phyloP scores from a whole-genome alignment of 805 yeast genomes.

The Yarrowia sp. region DNA sequence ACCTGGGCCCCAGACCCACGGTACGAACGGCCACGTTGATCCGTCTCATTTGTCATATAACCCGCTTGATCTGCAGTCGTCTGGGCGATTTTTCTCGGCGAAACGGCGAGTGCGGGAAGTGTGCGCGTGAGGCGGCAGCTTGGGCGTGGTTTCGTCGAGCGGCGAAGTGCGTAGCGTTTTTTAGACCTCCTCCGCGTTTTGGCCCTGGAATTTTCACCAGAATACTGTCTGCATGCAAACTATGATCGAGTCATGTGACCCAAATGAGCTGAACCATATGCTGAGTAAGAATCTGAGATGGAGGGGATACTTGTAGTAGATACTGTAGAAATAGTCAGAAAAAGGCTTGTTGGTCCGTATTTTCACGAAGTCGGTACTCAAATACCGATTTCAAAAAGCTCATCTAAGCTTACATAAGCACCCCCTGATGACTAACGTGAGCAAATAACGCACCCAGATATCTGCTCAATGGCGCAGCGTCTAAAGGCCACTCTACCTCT shows the following conservation, averaged over 20 bases:
- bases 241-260: conserved; percentile 10
- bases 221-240: conserved; percentile 27
- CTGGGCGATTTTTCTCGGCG: neutral
- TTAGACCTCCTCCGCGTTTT: conserved; percentile 13
- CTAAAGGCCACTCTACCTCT: neutral
- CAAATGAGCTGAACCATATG: neutral
- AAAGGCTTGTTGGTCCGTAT: too few species aligned
- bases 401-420: neutral
- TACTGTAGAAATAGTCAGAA: too few species aligned
- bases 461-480: conserved; percentile 15
- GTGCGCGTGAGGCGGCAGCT: neutral
- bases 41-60: conserved; percentile 34
- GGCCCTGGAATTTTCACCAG: conserved; percentile 27
- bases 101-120: neutral
- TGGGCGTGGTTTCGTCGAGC: neutral
- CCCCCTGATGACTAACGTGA: conserved; percentile 15
- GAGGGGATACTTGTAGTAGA: too few species aligned
- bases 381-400: too few species aligned
- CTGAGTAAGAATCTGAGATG: neutral
- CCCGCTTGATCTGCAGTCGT: conserved; percentile 4
- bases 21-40: conserved; percentile 30
- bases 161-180: neutral
- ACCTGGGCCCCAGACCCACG: conserved; percentile 28
- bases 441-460: conserved; percentile 13
- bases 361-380: too few species aligned